Conservation (phyloP, 305 asterid genomes). For the Andrographis paniculata region DNA sequence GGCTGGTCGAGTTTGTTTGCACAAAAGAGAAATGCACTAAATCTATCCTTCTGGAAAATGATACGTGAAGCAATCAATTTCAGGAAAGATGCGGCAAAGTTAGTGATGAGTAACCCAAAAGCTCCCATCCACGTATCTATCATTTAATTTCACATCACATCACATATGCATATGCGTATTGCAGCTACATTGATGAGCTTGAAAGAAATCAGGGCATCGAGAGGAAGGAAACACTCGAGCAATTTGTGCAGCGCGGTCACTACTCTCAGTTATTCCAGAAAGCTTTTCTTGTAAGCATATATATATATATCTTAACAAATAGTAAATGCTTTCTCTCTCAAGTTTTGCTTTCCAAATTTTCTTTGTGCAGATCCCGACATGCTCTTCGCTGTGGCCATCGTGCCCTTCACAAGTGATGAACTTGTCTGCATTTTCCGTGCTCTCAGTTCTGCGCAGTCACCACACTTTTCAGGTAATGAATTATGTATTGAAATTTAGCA, state of each 20-base stretch:
- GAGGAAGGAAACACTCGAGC: constrained; percentile 35
- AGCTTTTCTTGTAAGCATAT: constrained; percentile 53
- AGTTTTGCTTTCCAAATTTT: not conserved
- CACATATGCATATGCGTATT: constrained; percentile 11
- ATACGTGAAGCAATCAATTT: constrained; percentile 61
- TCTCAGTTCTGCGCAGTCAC: constrained; percentile 78
- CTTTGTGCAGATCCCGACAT: constrained; percentile 53
- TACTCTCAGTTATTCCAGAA: constrained; percentile 53
- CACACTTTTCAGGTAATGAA: not conserved
- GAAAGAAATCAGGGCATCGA: constrained; percentile 46
- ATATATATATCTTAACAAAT: not conserved
- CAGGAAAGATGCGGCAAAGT: constrained; percentile 54
- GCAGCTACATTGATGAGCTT: constrained; percentile 50
- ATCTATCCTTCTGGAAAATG: constrained; percentile 69
- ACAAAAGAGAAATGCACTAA: constrained; percentile 56
- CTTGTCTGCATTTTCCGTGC: constrained; percentile 76
- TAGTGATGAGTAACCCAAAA: not conserved
- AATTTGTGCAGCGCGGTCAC: constrained; percentile 35
- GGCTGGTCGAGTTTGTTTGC: constrained; percentile 57
- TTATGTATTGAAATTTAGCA: not conserved
- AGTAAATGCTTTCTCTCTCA: not conserved
- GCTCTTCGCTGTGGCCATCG: constrained; percentile 80
- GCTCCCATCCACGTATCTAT: not conserved
- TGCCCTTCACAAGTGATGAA: constrained; percentile 50
- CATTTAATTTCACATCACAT: not conserved